These are phyloP conservation scores for Apocynum venetum DNA, from an alignment of 257 asterid genomes.

Conservation along the genomic window DNA sequence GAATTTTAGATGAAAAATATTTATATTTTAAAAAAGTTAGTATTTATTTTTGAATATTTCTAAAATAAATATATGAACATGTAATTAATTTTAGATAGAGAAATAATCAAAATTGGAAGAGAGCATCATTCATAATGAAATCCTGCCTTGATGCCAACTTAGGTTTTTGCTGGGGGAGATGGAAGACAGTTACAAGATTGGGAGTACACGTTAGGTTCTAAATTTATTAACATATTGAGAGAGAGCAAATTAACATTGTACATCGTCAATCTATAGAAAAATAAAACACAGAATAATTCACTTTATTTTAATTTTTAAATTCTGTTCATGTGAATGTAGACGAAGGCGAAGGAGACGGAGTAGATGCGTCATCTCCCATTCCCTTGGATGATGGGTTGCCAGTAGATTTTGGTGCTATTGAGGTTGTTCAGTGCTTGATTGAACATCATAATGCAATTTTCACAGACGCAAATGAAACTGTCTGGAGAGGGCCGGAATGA, in stretches of 20 bases:
- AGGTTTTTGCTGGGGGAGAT: neutral
- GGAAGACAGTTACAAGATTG: neutral
- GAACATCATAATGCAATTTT: constrained; percentile 78
- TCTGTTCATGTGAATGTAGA: constrained; percentile 29
- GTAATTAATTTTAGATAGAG: neutral
- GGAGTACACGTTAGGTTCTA: neutral
- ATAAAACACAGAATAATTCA: neutral
- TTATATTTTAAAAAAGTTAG: neutral
- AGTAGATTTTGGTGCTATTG: constrained; percentile 71
- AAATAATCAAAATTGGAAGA: neutral
- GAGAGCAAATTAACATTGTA: neutral
- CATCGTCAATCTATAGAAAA: neutral
- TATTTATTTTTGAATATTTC: too few species aligned
- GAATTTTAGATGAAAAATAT: neutral
- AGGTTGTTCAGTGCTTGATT: constrained; percentile 79
- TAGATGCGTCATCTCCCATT: constrained; percentile 68
- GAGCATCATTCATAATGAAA: neutral
- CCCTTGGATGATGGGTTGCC: constrained; percentile 73
- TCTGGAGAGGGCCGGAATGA: constrained; percentile 50
- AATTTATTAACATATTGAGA: neutral
- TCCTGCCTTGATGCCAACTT: neutral
- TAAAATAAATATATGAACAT: neutral
- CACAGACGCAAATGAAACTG: constrained; percentile 81
- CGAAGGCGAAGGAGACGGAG: constrained; percentile 43
- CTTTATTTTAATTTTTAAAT: neutral